Base-by-base conservation (phyloP, 345 rosid species). In the Lepidium sativum region DNA sequence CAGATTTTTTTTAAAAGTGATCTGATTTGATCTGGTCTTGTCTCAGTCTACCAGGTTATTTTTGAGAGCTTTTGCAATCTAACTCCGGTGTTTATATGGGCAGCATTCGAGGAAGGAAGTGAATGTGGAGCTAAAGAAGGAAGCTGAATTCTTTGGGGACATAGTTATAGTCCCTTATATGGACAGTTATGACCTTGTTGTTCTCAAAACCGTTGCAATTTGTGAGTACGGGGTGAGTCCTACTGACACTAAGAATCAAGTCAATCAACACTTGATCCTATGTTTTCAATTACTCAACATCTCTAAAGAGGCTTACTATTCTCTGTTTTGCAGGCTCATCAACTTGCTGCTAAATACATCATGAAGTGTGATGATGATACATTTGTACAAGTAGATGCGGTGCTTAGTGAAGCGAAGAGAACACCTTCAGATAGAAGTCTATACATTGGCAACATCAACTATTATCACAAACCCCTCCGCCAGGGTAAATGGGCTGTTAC, bases 341-440 rank as follows among this genome's bases (percentile, higher is more conserved):
- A 78, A 33, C 58, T 79, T 17, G 79, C 67, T 10, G 89, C 94
- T 1, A 84, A 82, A 68, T 83, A 77, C 62, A 77, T 86, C 20
- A 91, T 91, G 96, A 91, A 91, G 67, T 84, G 91, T 41, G 97
- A 91, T 37, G 94, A 91, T 37, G 97, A 91, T 65, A 91, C 92
- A 45, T 91, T 91, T 74, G 78, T 88, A 55, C 84, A 85, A 73
- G 80, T 88, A 60, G 91, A 91, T 65, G 81, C 82, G 4, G 80
- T 88, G 45, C 68, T 88, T 11, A 57, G 67, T 71, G 91, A 86
- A 80, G 89, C 76, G 0, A 81, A 64, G 70, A 82, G 61, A 64
- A 75, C 80, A 44, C 78, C 85, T 0, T 70, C 59, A 3, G 75
- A 73, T 29, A 79, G 60, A 43, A 88, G 86, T 82, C 64, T 88